phyloP scores from a whole-genome alignment of 805 yeast genomes.

The Ogataea pini region DNA sequence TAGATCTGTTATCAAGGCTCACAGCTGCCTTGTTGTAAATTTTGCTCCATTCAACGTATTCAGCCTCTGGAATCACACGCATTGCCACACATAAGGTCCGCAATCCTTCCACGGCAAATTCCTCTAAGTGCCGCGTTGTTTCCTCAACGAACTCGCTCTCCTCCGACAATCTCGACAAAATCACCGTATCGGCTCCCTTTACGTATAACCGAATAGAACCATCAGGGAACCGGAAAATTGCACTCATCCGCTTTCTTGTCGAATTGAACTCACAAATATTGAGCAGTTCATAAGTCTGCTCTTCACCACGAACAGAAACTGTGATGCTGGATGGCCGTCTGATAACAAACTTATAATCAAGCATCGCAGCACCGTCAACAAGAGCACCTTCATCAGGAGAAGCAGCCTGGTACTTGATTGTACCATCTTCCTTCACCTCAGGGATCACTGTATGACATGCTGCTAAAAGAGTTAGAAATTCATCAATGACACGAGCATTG shows the following conservation, averaged over 20 bases:
- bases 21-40: slow-evolving; percentile 80
- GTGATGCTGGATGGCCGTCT: slow-evolving; percentile 85
- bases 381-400: slow-evolving; percentile 99
- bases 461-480: slow-evolving; percentile 80
- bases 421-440: slow-evolving; percentile 62
- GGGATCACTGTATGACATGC: slow-evolving; percentile 98
- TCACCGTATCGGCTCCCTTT: slow-evolving; percentile 98
- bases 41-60: slow-evolving; percentile 69
- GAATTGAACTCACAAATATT: slow-evolving; percentile 97
- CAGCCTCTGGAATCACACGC: slow-evolving; percentile 75
- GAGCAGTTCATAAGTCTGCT: slow-evolving; percentile 69
- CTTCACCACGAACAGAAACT: slow-evolving; percentile 54
- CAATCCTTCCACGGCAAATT: slow-evolving; percentile 94
- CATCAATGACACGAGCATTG: slow-evolving; percentile 59
- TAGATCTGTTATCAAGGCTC: slow-evolving; percentile 70
- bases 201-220: slow-evolving; percentile 85
- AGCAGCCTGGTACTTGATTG: slow-evolving; percentile 94
- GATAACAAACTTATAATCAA: slow-evolving; percentile 81
- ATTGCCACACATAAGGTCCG: slow-evolving; percentile 92
- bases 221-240: slow-evolving; percentile 91
- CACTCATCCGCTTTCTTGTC: slow-evolving; percentile 96
- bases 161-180: slow-evolving; percentile 74
- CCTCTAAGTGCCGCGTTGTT: slow-evolving; percentile 86
- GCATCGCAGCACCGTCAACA: slow-evolving; percentile 90
- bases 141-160: slow-evolving; percentile 80